A percentile compares a stretch with the other conserved stretches of the same genome.
phyloP scores from a whole-genome alignment of 2,329 filamentous ascomycete species.

The Colletotrichum salicis region DNA sequence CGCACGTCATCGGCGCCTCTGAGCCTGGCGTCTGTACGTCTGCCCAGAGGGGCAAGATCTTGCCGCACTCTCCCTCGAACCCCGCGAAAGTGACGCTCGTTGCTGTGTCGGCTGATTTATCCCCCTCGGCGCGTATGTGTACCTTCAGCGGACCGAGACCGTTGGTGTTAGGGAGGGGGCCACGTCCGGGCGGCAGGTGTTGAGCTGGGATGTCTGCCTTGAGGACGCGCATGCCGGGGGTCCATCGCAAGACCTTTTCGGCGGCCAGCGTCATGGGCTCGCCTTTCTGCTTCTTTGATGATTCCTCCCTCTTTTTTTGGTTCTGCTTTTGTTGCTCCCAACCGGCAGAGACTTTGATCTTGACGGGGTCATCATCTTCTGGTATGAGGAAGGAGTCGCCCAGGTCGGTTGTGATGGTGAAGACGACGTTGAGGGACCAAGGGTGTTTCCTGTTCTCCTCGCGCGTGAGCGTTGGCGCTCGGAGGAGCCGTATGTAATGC shows the following conservation, averaged over 20 bases:
- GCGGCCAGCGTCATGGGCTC: slow-evolving; percentile 27
- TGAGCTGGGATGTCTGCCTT: slow-evolving; percentile 45
- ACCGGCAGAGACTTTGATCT: slow-evolving; percentile 50
- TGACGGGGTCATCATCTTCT: slow-evolving; percentile 55
- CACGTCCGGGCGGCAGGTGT: background rate
- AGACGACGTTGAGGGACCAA: slow-evolving; percentile 53
- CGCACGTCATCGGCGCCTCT: slow-evolving; percentile 40
- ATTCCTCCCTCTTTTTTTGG: background rate
- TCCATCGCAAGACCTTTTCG: slow-evolving; percentile 43
- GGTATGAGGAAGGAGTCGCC: slow-evolving; percentile 62
- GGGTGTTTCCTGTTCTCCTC: slow-evolving; percentile 37
- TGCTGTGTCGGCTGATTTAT: slow-evolving; percentile 12
- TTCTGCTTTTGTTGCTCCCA: slow-evolving; percentile 38
- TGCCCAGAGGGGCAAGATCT: slow-evolving; percentile 58
- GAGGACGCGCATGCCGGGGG: slow-evolving; percentile 47
- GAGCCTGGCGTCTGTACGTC: slow-evolving; percentile 39
- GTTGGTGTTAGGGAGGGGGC: background rate
- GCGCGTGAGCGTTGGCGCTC: slow-evolving; percentile 54
- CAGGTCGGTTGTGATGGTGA: slow-evolving; percentile 68
- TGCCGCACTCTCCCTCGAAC: slow-evolving; percentile 42
- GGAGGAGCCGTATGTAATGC: slow-evolving; percentile 68
- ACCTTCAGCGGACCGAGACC: background rate
- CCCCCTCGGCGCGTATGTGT: background rate
- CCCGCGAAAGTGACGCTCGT: slow-evolving; percentile 11
- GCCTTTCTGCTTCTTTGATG: slow-evolving; percentile 41